Conservation (phyloP, 257 asterid genomes). For the Coffea canephora region DNA sequence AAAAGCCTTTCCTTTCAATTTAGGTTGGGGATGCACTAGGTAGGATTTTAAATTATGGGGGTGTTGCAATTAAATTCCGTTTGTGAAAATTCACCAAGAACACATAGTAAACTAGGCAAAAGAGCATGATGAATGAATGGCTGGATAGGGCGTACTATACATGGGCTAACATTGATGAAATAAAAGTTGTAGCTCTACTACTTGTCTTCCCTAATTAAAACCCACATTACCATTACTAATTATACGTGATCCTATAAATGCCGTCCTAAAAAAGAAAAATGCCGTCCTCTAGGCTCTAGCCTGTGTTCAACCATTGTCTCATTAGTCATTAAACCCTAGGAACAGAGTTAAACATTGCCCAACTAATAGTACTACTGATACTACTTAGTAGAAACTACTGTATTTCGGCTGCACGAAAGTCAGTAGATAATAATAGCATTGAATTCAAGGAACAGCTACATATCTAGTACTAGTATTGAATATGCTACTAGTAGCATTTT, state of each 20-base stretch:
- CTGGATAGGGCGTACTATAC: background rate
- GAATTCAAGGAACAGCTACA: background rate
- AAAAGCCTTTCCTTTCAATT: background rate
- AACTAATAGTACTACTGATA: background rate
- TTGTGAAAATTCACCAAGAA: background rate
- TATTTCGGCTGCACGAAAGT: background rate
- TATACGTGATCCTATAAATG: background rate
- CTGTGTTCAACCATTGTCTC: background rate
- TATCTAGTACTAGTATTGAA: too few relatives aligned
- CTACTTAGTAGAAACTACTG: background rate
- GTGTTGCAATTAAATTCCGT: background rate
- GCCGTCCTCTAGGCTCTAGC: background rate
- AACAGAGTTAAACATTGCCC: background rate
- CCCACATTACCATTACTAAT: background rate
- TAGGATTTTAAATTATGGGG: background rate
- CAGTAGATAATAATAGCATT: background rate
- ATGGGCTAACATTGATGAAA: background rate
- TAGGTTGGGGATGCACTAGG: background rate
- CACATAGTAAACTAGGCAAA: background rate
- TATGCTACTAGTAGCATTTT: background rate
- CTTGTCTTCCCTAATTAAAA: background rate
- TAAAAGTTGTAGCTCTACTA: background rate
- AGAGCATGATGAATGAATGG: background rate
- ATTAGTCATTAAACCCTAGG: too few relatives aligned
- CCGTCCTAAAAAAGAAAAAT: background rate